Evolutionary conservation across 2,329 filamentous ascomycete genomes (phyloP).

Genomic region (Trichoderma sp.): DNA sequence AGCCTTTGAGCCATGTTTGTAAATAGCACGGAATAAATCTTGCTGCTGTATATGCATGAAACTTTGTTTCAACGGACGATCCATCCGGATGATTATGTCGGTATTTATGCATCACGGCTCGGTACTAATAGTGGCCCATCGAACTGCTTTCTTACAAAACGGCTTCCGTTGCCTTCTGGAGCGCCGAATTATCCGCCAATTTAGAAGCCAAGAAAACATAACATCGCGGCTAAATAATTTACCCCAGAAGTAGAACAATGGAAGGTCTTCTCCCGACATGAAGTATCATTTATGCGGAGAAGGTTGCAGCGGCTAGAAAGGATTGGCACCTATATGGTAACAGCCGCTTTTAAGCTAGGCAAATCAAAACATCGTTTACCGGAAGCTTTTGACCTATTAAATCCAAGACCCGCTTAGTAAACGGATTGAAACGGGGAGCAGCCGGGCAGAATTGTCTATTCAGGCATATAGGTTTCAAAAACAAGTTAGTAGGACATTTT

Average conservation of each 20-base stretch:
- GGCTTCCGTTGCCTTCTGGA: neutral
- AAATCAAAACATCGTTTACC: slow-evolving; percentile 28
- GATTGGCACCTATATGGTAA: neutral
- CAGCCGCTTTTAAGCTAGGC: neutral
- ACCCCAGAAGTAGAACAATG: neutral
- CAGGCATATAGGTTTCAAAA: neutral
- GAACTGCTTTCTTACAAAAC: neutral
- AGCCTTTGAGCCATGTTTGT: slow-evolving; percentile 15
- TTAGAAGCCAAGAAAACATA: neutral
- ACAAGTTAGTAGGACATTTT: neutral
- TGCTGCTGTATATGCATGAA: neutral
- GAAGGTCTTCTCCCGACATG: slow-evolving; percentile 9
- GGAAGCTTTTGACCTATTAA: neutral
- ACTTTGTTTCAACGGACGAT: neutral
- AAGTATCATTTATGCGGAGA: slow-evolving; percentile 3
- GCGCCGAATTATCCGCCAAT: neutral
- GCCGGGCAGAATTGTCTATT: neutral
- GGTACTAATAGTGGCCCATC: neutral
- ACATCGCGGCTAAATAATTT: slow-evolving; percentile 17
- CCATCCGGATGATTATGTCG: slow-evolving; percentile 2
- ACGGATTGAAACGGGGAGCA: neutral
- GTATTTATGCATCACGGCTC: slow-evolving; percentile 14
- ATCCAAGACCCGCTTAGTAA: neutral
- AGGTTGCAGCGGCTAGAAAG: slow-evolving; percentile 13
- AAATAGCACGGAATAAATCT: neutral